Evolutionary conservation across 1,139 yeast genomes (phyloP), one percentile per base, ranked within the genome.

Genomic region (Casaregolazyma suthepensis): DNA sequence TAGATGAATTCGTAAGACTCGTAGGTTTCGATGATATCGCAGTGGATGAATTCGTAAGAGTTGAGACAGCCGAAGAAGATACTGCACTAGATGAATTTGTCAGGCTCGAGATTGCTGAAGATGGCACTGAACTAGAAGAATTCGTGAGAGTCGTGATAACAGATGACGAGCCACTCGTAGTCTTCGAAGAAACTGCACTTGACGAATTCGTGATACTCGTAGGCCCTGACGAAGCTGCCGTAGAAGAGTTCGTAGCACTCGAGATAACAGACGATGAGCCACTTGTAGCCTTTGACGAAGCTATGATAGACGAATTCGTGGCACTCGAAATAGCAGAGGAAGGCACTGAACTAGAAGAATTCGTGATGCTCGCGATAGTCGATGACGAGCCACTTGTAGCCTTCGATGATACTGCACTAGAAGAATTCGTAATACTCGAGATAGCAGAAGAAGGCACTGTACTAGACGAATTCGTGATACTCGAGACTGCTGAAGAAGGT

Each of bases 251-350:
- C 38, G 46, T 15, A 12, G 20, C 4, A n/a, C 45, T 22, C 26
- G 40, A 22, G 17, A 48, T n/a, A 19, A 40, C 23, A 12, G 52
- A 49, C 22, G 43, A n/a, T 22, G 52, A 26, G 20, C 38, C 35
- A 19, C n/a, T n/a, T n/a, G 26, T 22, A 22, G 52, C 38, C 37
- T 49, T 46, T 18, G 52, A 26, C 13, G 17, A 48, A 10, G 44
- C 20, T 10, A 15, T 17, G 13, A 4, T 18, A 13, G 38, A 31
- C 4, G 38, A 31, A 31, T 22, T 22, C 38, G 18, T 20, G 9
- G 9, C 5, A 31, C 38, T 31, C 13, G 38, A 10, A 10, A 13
- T 12, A 10, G 15, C 38, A 31, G 38, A 31, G n/a, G 13, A 12
- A 13, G 15, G 4, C 4, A 4, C 38, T 12, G 38, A 3, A 12